These are phyloP conservation scores for Coemansia sp. DNA, from an alignment of 192 early-diverging fungal species.

Conservation along the genomic window DNA sequence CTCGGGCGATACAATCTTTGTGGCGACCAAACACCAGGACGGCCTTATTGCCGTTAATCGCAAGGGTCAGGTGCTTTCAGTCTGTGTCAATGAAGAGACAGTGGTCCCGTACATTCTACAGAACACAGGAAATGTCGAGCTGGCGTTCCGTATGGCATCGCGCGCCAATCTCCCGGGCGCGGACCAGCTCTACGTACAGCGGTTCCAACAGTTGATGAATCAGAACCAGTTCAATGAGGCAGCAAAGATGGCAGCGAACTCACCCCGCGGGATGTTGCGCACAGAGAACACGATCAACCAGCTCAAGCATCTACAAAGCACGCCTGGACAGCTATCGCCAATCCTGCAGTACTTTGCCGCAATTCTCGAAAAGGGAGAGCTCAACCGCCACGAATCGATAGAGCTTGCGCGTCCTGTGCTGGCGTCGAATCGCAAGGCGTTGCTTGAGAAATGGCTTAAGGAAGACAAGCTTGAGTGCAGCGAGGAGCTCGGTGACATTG, in stretches of 20 bases:
- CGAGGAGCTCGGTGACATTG: conserved; percentile 97
- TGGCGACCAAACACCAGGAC: conserved; percentile 86
- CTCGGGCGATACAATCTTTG: conserved; percentile 97
- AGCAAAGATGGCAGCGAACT: conserved; percentile 92
- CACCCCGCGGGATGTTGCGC: conserved; percentile 92
- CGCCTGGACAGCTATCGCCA: conserved; percentile 79
- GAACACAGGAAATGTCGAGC: conserved; percentile 79
- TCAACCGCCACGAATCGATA: conserved; percentile 94
- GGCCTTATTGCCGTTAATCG: conserved; percentile 96
- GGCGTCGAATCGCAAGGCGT: conserved; percentile 82
- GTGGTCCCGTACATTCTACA: conserved; percentile 90
- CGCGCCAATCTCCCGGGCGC: conserved; percentile 90
- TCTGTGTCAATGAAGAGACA: conserved; percentile 85
- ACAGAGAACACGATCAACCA: conserved; percentile 92
- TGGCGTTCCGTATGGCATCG: conserved; percentile 87
- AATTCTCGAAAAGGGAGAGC: conserved; percentile 86
- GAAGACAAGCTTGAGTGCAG: conserved; percentile 98
- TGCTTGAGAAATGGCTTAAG: conserved; percentile 98
- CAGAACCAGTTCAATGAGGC: conserved; percentile 82
- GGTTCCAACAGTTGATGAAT: conserved; percentile 85
- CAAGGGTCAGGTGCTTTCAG: conserved; percentile 94
- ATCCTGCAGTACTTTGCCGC: conserved; percentile 98
- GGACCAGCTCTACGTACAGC: conserved; percentile 84
- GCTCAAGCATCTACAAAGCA: conserved; percentile 80
- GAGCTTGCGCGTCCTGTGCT: conserved; percentile 91